Conservation (phyloP, 2,329 filamentous ascomycete genomes). For the Diaporthe helianthi region DNA sequence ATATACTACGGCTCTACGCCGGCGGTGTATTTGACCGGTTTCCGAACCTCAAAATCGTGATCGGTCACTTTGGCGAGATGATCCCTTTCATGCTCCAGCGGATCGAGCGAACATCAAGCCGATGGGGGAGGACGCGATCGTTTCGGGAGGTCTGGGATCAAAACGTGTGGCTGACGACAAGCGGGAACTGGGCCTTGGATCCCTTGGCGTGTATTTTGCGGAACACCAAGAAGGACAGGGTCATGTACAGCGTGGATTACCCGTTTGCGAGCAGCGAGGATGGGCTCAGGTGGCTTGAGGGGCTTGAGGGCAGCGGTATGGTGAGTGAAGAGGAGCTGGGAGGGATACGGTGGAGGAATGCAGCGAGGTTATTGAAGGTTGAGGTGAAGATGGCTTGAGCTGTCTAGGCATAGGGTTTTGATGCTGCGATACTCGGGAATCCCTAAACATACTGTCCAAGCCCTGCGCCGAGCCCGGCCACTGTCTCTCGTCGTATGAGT, state of each 20-base stretch:
- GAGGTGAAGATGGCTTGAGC: constrained; percentile 40
- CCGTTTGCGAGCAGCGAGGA: constrained; percentile 59
- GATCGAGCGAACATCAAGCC: constrained; percentile 41
- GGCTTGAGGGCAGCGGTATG: constrained; percentile 56
- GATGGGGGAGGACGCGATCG: constrained; percentile 43
- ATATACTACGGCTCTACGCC: constrained; percentile 57
- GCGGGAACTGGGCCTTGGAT: constrained; percentile 57
- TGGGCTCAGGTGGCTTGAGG: constrained; percentile 55
- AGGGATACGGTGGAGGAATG: constrained; percentile 57
- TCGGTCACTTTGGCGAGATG: constrained; percentile 61
- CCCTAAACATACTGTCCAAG: not conserved
- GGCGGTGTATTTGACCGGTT: constrained; percentile 62
- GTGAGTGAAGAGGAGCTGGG: constrained; percentile 57
- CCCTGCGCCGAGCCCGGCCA: not conserved
- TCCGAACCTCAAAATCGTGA: constrained; percentile 59
- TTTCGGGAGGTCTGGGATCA: constrained; percentile 60
- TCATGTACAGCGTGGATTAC: constrained; percentile 66
- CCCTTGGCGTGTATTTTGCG: constrained; percentile 53
- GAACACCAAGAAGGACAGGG: constrained; percentile 55
- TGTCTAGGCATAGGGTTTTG: not conserved
- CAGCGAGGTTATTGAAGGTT: constrained; percentile 52
- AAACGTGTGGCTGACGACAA: constrained; percentile 66
- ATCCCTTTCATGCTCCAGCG: constrained; percentile 62
- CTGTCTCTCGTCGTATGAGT: not conserved
- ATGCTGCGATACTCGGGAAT: not conserved